Conservation (phyloP, 441 rosid species). For the Populus hybrid region DNA sequence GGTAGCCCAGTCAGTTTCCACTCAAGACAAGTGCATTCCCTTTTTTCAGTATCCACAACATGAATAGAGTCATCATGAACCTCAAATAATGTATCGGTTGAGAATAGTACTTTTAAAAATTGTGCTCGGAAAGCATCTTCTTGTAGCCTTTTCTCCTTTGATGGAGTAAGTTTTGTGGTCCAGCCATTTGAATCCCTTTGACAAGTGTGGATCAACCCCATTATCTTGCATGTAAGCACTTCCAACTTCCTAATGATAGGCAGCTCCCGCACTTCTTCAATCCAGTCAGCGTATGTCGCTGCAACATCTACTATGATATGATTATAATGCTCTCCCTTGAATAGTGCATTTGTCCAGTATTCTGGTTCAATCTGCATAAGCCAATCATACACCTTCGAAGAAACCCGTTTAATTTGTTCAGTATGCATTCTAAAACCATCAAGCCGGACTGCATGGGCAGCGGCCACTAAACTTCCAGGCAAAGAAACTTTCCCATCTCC, state of each 20-base stretch:
- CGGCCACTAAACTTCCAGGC: conserved; percentile 57
- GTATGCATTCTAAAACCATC: conserved; percentile 51
- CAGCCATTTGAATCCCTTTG: conserved; percentile 47
- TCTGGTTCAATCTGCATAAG: conserved; percentile 65
- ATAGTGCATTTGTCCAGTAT: conserved; percentile 63
- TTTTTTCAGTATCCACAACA: conserved; percentile 63
- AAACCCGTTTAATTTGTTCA: conserved; percentile 63
- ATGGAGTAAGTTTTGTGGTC: conserved; percentile 65
- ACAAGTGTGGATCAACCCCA: conserved; percentile 53
- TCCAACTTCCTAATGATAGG: conserved; percentile 67
- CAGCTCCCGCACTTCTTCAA: conserved; percentile 64
- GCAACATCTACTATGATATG: conserved; percentile 56
- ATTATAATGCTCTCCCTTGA: conserved; percentile 72
- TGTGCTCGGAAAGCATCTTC: conserved; percentile 54
- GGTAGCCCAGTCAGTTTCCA: conserved; percentile 77
- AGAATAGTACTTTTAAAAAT: conserved; percentile 57
- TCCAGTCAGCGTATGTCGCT: conserved; percentile 61
- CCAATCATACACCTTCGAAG: conserved; percentile 75
- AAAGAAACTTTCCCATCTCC: conserved; percentile 76
- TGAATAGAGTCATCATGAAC: conserved; percentile 71
- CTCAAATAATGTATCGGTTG: conserved; percentile 77
- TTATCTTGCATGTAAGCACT: conserved; percentile 41
- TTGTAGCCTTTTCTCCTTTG: conserved; percentile 52
- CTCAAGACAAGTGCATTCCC: conserved; percentile 64
- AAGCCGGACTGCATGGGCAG: conserved; percentile 64